Percentiles rank a stretch among this genome's conserved stretches.
Evolutionary conservation across 352 stramenopile species (phyloP).

Genomic region (Globisporangium nodosum): DNA sequence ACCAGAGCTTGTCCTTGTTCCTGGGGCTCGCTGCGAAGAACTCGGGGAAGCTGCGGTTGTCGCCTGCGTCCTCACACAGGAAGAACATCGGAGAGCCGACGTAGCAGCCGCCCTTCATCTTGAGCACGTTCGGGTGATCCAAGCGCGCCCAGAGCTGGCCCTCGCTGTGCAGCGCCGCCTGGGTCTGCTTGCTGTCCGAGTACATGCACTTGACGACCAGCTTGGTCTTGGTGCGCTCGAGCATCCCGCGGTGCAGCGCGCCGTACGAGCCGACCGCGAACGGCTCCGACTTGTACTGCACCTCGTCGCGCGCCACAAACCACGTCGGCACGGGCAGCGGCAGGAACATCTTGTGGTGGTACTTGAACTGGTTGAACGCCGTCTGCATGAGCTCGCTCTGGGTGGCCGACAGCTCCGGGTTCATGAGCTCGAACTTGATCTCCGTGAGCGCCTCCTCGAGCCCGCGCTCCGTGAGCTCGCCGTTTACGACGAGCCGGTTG

Average conservation of each 20-base stretch:
- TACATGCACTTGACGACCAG: slow-evolving; percentile 31
- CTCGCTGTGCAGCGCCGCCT: slow-evolving; percentile 16
- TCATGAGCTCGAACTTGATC: slow-evolving; percentile 14
- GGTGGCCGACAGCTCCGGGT: background rate
- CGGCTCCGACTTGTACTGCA: slow-evolving; percentile 3
- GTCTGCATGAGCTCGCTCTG: slow-evolving; percentile 8
- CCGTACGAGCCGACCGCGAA: slow-evolving; percentile 12
- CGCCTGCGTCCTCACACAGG: slow-evolving; percentile 30
- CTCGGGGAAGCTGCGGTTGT: slow-evolving; percentile 28
- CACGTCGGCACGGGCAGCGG: slow-evolving; percentile 8
- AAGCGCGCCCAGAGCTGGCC: slow-evolving; percentile 21
- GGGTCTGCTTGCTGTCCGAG: background rate
- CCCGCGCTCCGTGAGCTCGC: slow-evolving; percentile 4
- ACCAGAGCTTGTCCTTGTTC: slow-evolving; percentile 17
- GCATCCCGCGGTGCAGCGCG: slow-evolving; percentile 15
- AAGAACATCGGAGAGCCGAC: slow-evolving; percentile 18
- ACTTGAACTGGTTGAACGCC: slow-evolving; percentile 12
- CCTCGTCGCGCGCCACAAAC: slow-evolving; percentile 18
- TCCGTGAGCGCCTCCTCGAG: slow-evolving; percentile 18
- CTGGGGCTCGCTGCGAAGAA: slow-evolving; percentile 19
- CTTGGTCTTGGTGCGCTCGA: slow-evolving; percentile 10
- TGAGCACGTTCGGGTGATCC: slow-evolving; percentile 23
- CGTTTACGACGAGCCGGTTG: slow-evolving; percentile 6
- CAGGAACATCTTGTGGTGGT: slow-evolving; percentile 3
- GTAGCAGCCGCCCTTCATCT: slow-evolving; percentile 22